Conservation (phyloP, 352 stramenopile genomes). For the Globisporangium recalcitrans region DNA sequence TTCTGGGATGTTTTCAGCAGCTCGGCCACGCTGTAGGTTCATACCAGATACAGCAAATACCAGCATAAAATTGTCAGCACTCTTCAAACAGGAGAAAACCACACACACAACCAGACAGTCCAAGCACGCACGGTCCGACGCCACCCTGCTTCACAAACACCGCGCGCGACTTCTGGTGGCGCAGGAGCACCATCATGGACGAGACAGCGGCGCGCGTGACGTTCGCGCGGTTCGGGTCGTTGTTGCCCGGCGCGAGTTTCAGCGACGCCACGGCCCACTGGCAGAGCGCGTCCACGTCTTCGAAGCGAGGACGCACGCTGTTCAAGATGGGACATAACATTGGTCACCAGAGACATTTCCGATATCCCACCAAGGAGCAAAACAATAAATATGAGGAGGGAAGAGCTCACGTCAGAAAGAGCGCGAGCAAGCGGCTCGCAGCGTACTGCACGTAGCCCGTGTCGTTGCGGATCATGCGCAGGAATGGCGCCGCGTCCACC, state of each 20-base stretch:
- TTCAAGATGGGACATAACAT: not conserved
- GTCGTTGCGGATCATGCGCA: slow-evolving; percentile 81
- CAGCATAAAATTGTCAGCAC: slow-evolving; percentile 16
- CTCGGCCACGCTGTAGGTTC: slow-evolving; percentile 41
- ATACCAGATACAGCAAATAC: not conserved
- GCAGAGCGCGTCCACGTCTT: slow-evolving; percentile 74
- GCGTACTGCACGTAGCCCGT: slow-evolving; percentile 84
- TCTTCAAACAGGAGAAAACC: too few species aligned
- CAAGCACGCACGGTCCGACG: slow-evolving; percentile 79
- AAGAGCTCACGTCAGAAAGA: slow-evolving; percentile 68
- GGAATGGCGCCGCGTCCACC: slow-evolving; percentile 73
- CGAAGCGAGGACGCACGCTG: slow-evolving; percentile 69
- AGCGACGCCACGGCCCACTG: slow-evolving; percentile 75
- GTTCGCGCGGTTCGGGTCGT: slow-evolving; percentile 64
- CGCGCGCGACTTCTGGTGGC: slow-evolving; percentile 81
- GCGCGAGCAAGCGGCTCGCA: slow-evolving; percentile 69
- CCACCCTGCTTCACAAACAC: slow-evolving; percentile 90
- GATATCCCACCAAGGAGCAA: too few species aligned
- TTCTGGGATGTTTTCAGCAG: slow-evolving; percentile 74
- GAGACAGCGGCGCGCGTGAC: slow-evolving; percentile 84
- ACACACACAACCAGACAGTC: too few species aligned
- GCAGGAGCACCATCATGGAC: slow-evolving; percentile 90
- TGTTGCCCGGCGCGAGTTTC: slow-evolving; percentile 56
- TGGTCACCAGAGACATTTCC: not conserved
- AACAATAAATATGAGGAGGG: not conserved